These are phyloP conservation scores for Starmerella roubikii DNA, from an alignment of 805 yeast species.

Conservation along the genomic window DNA sequence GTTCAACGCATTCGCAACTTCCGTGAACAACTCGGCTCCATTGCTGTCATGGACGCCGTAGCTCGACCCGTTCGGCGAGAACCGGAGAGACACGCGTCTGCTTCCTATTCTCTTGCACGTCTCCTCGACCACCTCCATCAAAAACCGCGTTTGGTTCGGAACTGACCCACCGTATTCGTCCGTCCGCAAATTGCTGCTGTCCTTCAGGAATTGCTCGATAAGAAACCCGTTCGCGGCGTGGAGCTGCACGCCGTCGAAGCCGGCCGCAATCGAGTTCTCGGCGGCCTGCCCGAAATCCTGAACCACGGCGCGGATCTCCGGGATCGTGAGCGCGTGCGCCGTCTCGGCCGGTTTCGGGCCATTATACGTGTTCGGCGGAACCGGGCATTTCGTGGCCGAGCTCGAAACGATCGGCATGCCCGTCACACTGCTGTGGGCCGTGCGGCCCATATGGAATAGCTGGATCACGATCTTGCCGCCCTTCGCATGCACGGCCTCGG, in stretches of 20 bases:
- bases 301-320: slow-evolving; percentile 34
- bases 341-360: slow-evolving; percentile 17
- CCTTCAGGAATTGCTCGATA: slow-evolving; percentile 35
- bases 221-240: slow-evolving; percentile 55
- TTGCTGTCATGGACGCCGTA: slow-evolving; percentile 25
- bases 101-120: slow-evolving; percentile 41
- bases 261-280: slow-evolving; percentile 37
- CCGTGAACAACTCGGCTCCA: slow-evolving; percentile 25
- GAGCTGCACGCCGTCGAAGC: slow-evolving; percentile 52
- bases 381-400: slow-evolving; percentile 5
- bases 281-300: slow-evolving; percentile 39
- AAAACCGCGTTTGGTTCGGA: slow-evolving; percentile 36
- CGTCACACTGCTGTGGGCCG: slow-evolving; percentile 8
- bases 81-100: slow-evolving; percentile 34
- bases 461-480: slow-evolving; percentile 17
- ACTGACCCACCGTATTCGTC: slow-evolving; percentile 50
- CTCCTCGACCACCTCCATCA: slow-evolving; percentile 40
- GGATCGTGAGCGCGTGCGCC: slow-evolving; percentile 31
- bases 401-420: slow-evolving; percentile 7
- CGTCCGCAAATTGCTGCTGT: slow-evolving; percentile 37
- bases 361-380: slow-evolving; percentile 4
- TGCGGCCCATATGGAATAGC: slow-evolving; percentile 19
- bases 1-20: slow-evolving; percentile 12
- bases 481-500: slow-evolving; percentile 19
- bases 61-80: slow-evolving; percentile 19